phyloP scores from a whole-genome alignment of 768 basidiomycete species.

The Pisolithus tinctorius region DNA sequence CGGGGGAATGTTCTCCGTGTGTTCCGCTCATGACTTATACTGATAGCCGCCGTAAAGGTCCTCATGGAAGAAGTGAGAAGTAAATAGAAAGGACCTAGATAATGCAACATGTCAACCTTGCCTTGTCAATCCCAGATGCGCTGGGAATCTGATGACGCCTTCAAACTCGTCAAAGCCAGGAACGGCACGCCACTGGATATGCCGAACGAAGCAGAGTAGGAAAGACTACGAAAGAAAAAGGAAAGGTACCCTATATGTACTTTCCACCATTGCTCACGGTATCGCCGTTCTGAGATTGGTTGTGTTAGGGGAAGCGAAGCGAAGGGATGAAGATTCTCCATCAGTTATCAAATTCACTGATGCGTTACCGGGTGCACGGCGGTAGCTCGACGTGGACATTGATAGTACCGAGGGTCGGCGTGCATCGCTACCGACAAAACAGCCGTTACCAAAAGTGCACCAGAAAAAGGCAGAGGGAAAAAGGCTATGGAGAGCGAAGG shows the following conservation, averaged over 20 bases:
- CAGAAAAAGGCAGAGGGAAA: conserved; percentile 46
- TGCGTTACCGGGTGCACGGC: conserved; percentile 62
- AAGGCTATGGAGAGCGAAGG: conserved; percentile 45
- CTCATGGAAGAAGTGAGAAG: conserved; percentile 64
- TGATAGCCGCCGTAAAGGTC: conserved; percentile 46
- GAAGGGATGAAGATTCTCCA: conserved; percentile 38
- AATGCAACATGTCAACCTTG: conserved; percentile 47
- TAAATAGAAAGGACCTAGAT: conserved; percentile 72
- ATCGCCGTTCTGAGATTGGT: not conserved
- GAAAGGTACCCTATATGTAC: conserved; percentile 32
- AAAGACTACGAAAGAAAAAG: conserved; percentile 28
- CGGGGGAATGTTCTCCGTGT: conserved; percentile 8
- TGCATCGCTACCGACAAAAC: conserved; percentile 36
- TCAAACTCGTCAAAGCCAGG: conserved; percentile 61
- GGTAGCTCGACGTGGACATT: conserved; percentile 48
- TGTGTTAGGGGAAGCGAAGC: conserved; percentile 38
- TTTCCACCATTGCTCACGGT: not conserved
- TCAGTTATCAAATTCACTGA: conserved; percentile 45
- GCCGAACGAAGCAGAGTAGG: conserved; percentile 37
- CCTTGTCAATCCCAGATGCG: not conserved
- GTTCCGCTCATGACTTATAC: not conserved
- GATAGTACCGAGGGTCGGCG: conserved; percentile 36
- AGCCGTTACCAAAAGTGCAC: conserved; percentile 35
- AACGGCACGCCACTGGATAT: conserved; percentile 60
- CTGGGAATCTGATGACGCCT: not conserved